These are phyloP conservation scores for Fremontodendron californicum DNA, from an alignment of 345 rosid species.

Conservation along the genomic window DNA sequence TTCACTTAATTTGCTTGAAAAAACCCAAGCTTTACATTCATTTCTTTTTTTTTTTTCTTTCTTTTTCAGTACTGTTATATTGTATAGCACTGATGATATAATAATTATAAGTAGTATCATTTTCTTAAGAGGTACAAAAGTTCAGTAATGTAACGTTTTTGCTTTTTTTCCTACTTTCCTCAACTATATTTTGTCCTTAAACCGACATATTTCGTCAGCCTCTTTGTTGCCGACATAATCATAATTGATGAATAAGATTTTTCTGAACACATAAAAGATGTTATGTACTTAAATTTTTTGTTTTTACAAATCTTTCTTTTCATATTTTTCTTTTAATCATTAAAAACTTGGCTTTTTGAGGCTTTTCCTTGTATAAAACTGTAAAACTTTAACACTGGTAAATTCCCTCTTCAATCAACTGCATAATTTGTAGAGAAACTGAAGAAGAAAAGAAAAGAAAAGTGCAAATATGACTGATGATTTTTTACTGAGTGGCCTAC, in stretches of 20 bases:
- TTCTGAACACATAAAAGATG: background rate
- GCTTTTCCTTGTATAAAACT: background rate
- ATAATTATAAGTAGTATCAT: background rate
- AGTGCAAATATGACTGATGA: background rate
- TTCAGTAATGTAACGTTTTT: conserved; percentile 13
- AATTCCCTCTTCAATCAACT: background rate
- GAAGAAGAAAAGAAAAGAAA: background rate
- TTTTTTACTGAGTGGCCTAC: conserved; percentile 24
- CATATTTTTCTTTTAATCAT: background rate
- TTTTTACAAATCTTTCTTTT: background rate
- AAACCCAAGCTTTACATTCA: background rate
- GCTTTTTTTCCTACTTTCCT: background rate
- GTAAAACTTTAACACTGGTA: background rate
- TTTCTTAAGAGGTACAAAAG: background rate
- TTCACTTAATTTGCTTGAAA: background rate
- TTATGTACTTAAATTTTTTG: background rate
- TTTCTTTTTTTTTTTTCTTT: background rate
- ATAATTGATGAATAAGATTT: background rate
- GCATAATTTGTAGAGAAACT: background rate
- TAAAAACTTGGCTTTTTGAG: background rate
- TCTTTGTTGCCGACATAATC: conserved; percentile 32
- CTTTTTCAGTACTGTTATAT: conserved; percentile 31
- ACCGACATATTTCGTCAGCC: background rate
- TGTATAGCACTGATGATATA: background rate
- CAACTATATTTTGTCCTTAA: conserved; percentile 4